Base-by-base conservation (phyloP, 495 filamentous ascomycete genomes). In the Neohortaea acidophila region DNA sequence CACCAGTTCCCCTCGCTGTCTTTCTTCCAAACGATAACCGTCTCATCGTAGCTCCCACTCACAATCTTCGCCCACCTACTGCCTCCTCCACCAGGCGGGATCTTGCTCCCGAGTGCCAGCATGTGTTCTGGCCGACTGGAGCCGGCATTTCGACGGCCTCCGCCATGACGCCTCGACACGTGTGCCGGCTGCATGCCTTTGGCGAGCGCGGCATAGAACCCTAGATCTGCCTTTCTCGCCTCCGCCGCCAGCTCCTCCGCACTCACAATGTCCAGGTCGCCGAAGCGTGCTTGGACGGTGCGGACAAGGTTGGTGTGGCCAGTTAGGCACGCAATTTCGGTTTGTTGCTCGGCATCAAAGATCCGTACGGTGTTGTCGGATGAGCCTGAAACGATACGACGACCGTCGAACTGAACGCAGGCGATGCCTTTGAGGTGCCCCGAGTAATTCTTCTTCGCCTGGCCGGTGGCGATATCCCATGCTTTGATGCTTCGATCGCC, bases 391-490 rank as follows among this genome's bases (percentile, higher is more conserved):
- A 99, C 83, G 37, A 99, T 92, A 2, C 87, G 73, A n/a, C 80
- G 76, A n/a, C 83, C 85, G 57, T 99, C 89, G 49, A 82, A 94
- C 58, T 96, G 86, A 14, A 99, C 83, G 58, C 89, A 99, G 12
- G 89, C 89, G 52, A 99, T 96, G 13, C 89, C 89, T 57, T 96
- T 99, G 40, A 70, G 70, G 52, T 99, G 89, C 3, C 89, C 91
- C 31, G 81, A 58, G 25, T 91, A 70, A 7, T 81, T 89, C 47
- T 77, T 74, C 13, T 68, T 62, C 53, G 81, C 87, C 11, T 65
- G 59, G 35, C 85, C 83, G 0, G 72, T 81, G 13, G 74, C 75
- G 58, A 94, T 76, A 53, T 89, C 81, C 91, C 91, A 99, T 12
- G 94, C 67, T 51, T 91, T 92, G 51, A 96, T 79, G 48, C 77